Evolutionary conservation across 1,284 basidiomycete species (phyloP).

Genomic region (Trichosporon coremiiforme): DNA sequence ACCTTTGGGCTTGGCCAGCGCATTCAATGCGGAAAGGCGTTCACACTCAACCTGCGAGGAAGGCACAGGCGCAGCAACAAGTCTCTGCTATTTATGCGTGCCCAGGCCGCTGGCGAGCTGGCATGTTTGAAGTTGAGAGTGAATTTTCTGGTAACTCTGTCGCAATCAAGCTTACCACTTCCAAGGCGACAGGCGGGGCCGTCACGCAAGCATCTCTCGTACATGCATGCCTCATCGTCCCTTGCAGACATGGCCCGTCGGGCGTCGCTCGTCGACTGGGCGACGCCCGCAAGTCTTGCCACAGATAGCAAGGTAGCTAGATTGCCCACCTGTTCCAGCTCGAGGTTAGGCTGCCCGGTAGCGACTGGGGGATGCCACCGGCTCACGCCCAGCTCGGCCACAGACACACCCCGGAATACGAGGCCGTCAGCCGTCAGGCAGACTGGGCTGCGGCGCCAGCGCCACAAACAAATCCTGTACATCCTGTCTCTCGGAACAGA

Average conservation of each 20-base stretch:
- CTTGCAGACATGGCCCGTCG: too few relatives aligned
- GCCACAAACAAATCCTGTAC: neutral
- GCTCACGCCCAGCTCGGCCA: neutral
- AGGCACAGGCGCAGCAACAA: too few relatives aligned
- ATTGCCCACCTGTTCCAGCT: neutral
- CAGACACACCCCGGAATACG: neutral
- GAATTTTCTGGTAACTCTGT: conserved; percentile 5
- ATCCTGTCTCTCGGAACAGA: neutral
- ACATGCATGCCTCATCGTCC: conserved; percentile 2
- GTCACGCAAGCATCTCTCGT: conserved; percentile 10
- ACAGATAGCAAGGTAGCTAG: neutral
- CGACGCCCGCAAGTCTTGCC: too few relatives aligned
- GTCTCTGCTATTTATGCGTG: neutral
- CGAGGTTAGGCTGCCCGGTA: neutral
- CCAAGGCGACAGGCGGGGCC: neutral
- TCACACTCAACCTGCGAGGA: too few relatives aligned
- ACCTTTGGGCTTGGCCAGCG: neutral
- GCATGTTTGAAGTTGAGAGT: neutral
- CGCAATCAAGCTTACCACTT: neutral
- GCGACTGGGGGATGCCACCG: neutral
- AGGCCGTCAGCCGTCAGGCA: too few relatives aligned
- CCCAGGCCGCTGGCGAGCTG: too few relatives aligned
- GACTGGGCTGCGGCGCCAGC: neutral
- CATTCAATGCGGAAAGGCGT: neutral
- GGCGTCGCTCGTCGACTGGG: too few relatives aligned